phyloP scores from a whole-genome alignment of 768 basidiomycete genomes.

The Boletus tylopilopsis region DNA sequence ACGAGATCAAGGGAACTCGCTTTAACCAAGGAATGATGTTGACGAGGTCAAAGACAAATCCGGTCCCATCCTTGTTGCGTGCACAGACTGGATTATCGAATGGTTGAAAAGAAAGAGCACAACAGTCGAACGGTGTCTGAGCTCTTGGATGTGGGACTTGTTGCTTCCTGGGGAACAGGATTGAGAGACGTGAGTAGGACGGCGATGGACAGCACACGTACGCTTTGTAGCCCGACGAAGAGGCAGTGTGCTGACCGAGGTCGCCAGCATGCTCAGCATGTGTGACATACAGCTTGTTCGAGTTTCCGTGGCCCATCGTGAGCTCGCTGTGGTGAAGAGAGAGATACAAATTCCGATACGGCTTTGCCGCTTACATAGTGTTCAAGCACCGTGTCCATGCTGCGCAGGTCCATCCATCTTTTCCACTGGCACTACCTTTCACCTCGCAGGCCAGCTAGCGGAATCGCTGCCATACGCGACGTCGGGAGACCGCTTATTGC shows the following conservation, averaged over 20 bases:
- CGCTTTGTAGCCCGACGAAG: slow-evolving; percentile 71
- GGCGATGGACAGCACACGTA: slow-evolving; percentile 33
- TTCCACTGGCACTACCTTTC: slow-evolving; percentile 47
- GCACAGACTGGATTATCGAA: slow-evolving; percentile 88
- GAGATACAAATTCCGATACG: slow-evolving; percentile 8
- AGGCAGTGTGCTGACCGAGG: slow-evolving; percentile 78
- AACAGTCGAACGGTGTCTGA: slow-evolving; percentile 84
- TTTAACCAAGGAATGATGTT: slow-evolving; percentile 96
- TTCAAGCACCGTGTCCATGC: slow-evolving; percentile 20
- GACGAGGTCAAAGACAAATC: slow-evolving; percentile 81
- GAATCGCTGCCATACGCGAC: slow-evolving; percentile 7
- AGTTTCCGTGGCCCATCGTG: slow-evolving; percentile 81
- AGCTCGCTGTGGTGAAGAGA: not conserved
- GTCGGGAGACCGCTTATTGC: not conserved
- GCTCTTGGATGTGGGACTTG: slow-evolving; percentile 63
- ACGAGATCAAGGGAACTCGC: slow-evolving; percentile 39
- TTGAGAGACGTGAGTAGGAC: slow-evolving; percentile 5
- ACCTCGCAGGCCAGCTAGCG: slow-evolving; percentile 30
- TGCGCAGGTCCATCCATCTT: slow-evolving; percentile 28
- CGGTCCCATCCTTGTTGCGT: slow-evolving; percentile 75
- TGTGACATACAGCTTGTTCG: slow-evolving; percentile 83
- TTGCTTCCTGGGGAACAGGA: slow-evolving; percentile 46
- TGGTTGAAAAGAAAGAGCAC: slow-evolving; percentile 86
- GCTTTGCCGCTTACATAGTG: no score
- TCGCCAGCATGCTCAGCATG: slow-evolving; percentile 83